phyloP scores from a whole-genome alignment of 2,329 filamentous ascomycete species.

The Pleomassaria siparia region DNA sequence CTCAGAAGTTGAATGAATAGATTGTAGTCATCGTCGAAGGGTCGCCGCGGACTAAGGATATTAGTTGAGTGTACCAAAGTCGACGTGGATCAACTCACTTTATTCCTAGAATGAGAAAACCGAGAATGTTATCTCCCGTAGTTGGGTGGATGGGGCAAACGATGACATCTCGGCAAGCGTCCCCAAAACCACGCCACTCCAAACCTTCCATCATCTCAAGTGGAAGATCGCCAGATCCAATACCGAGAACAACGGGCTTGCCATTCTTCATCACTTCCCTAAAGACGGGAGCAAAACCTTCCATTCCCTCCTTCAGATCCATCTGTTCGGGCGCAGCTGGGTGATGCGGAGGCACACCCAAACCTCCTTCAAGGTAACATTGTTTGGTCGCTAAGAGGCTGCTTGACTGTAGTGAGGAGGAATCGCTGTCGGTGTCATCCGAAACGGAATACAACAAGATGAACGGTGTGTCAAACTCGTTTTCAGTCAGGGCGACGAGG shows the following conservation, averaged over 20 bases:
- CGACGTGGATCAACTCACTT: no score
- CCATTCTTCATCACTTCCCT: conserved; percentile 71
- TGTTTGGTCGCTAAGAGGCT: conserved; percentile 63
- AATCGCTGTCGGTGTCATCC: conserved; percentile 71
- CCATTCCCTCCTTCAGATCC: conserved; percentile 69
- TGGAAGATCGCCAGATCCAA: conserved; percentile 68
- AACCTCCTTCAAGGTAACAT: conserved; percentile 69
- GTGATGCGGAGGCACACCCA: conserved; percentile 69
- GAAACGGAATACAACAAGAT: conserved; percentile 74
- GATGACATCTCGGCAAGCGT: conserved; percentile 69
- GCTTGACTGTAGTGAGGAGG: conserved; percentile 70
- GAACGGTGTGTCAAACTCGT: conserved; percentile 75
- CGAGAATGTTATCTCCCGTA: conserved; percentile 70
- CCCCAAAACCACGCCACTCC: conserved; percentile 69
- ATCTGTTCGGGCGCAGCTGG: conserved; percentile 60
- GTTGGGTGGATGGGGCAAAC: conserved; percentile 79
- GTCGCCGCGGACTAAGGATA: conserved; percentile 71
- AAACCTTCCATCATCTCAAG: conserved; percentile 65
- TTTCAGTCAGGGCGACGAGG: conserved; percentile 68
- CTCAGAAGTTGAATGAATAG: conserved; percentile 75
- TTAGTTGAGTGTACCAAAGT: no score
- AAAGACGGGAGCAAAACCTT: conserved; percentile 76
- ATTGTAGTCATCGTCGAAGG: conserved; percentile 78
- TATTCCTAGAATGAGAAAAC: conserved; percentile 76
- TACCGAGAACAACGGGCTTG: conserved; percentile 66